Conservation (phyloP, 495 filamentous ascomycete species). For the Lophium mytilinum region DNA sequence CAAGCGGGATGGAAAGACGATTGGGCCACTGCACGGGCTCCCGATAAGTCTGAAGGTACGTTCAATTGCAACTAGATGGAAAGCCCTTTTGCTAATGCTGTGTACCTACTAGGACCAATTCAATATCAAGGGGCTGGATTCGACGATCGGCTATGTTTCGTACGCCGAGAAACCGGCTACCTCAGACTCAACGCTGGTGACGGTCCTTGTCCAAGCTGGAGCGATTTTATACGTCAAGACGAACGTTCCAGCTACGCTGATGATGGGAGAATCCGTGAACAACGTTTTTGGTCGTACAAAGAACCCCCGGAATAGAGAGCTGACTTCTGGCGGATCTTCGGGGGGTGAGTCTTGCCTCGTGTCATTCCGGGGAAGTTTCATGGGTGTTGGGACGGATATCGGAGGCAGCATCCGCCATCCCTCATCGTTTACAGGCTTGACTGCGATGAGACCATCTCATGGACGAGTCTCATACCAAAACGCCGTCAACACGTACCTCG, state of each 20-base stretch:
- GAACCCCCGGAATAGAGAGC: slow-evolving; percentile 2
- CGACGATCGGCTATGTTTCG: neutral
- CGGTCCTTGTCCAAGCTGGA: slow-evolving; percentile 1
- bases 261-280: slow-evolving; percentile 1
- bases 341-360: slow-evolving; percentile 21
- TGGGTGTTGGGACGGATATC: slow-evolving; percentile 26
- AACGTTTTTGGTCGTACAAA: slow-evolving; percentile 8
- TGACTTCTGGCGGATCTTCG: slow-evolving; percentile 19
- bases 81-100: no score
- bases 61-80: neutral
- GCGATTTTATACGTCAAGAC: slow-evolving; percentile 2
- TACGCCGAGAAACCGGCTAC: neutral
- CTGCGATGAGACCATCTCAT: neutral
- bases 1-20: slow-evolving; percentile 38
- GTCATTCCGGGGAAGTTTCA: slow-evolving; percentile 5
- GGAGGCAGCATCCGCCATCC: slow-evolving; percentile 13
- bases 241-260: slow-evolving; percentile 2
- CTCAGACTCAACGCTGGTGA: neutral
- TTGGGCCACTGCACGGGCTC: slow-evolving; percentile 37
- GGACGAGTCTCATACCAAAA: neutral
- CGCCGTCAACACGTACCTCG: neutral
- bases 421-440: neutral
- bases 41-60: slow-evolving; percentile 27
- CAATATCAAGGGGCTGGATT: neutral
- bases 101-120: neutral